Percentiles rank a stretch among this genome's conserved stretches.
Evolutionary conservation across 768 basidiomycete genomes (phyloP).

Genomic region (Tubosaeta sp.): DNA sequence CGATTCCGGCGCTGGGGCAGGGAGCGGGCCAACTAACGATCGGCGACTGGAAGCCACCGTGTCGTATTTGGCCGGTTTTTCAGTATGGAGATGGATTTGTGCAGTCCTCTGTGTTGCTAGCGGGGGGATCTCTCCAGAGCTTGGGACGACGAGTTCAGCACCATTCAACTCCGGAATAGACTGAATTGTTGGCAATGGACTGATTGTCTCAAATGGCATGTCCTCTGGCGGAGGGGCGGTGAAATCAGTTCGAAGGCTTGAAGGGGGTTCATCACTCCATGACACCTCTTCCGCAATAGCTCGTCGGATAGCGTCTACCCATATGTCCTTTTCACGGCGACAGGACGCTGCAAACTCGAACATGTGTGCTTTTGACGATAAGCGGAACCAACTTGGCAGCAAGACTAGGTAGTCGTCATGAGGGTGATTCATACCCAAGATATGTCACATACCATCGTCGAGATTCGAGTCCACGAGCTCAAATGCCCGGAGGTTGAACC

Average conservation of each 20-base stretch:
- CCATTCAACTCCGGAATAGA: conserved; percentile 49
- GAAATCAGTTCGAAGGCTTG: conserved; percentile 53
- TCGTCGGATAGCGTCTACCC: conserved; percentile 67
- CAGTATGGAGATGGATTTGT: conserved; percentile 20
- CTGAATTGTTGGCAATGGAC: conserved; percentile 49
- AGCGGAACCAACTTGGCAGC: conserved; percentile 76
- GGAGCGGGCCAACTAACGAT: conserved; percentile 57
- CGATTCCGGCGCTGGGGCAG: conserved; percentile 42
- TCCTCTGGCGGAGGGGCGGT: conserved; percentile 35
- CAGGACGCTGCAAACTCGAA: conserved; percentile 89
- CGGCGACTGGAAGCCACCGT: conserved; percentile 39
- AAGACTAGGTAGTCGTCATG: conserved; percentile 45
- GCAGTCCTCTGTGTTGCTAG: background rate
- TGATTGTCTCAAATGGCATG: conserved; percentile 37
- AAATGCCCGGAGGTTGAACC: conserved; percentile 76
- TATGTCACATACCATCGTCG: conserved; percentile 63
- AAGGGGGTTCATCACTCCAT: conserved; percentile 60
- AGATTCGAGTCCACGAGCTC: conserved; percentile 64
- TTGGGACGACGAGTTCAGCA: conserved; percentile 6
- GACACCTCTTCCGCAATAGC: conserved; percentile 39
- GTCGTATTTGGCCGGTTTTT: conserved; percentile 19
- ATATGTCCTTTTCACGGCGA: conserved; percentile 78
- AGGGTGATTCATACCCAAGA: conserved; percentile 1
- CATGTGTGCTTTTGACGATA: conserved; percentile 63
- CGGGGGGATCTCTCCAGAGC: conserved; percentile 4